Conservation (phyloP, 768 basidiomycete species). For the Mycena maculata region DNA sequence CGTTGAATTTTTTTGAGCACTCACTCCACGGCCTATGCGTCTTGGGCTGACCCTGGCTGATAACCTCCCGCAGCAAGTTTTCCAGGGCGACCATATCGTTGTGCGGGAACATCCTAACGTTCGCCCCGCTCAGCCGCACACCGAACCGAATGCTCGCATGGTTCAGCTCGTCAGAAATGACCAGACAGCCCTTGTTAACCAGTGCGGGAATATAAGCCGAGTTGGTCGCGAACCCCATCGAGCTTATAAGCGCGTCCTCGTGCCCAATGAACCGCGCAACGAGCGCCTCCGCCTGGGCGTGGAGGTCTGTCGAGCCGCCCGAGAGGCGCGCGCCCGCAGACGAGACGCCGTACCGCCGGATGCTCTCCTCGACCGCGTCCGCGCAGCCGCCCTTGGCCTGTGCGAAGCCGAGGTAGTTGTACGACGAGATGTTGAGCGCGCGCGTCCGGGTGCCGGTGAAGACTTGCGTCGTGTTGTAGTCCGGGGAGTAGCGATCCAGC, state of each 20-base stretch:
- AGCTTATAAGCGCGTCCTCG: slow-evolving; percentile 91
- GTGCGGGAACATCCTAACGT: slow-evolving; percentile 95
- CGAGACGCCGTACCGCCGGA: slow-evolving; percentile 85
- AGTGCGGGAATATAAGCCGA: slow-evolving; percentile 94
- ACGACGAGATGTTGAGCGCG: slow-evolving; percentile 95
- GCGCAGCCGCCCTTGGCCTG: slow-evolving; percentile 93
- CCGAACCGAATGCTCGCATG: slow-evolving; percentile 97
- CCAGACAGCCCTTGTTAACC: slow-evolving; percentile 88
- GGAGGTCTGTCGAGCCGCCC: slow-evolving; percentile 89
- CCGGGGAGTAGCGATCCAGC: slow-evolving; percentile 84
- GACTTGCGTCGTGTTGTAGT: slow-evolving; percentile 83
- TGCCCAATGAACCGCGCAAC: slow-evolving; percentile 91
- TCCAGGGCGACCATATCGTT: slow-evolving; percentile 92
- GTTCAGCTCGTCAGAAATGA: slow-evolving; percentile 97
- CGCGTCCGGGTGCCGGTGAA: slow-evolving; percentile 86
- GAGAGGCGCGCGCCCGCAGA: slow-evolving; percentile 83
- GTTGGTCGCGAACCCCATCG: slow-evolving; percentile 89
- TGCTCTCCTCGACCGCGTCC: slow-evolving; percentile 89
- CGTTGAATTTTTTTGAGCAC: no score
- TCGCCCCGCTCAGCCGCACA: slow-evolving; percentile 87
- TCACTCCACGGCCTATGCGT: slow-evolving; percentile 95
- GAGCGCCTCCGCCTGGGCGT: slow-evolving; percentile 82
- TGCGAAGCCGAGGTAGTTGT: slow-evolving; percentile 99
- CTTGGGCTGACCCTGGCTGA: slow-evolving; percentile 97
- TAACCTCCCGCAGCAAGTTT: slow-evolving; percentile 83